Evolutionary conservation across 2,329 filamentous ascomycete genomes (phyloP).

Genomic region (Botryotinia convoluta): DNA sequence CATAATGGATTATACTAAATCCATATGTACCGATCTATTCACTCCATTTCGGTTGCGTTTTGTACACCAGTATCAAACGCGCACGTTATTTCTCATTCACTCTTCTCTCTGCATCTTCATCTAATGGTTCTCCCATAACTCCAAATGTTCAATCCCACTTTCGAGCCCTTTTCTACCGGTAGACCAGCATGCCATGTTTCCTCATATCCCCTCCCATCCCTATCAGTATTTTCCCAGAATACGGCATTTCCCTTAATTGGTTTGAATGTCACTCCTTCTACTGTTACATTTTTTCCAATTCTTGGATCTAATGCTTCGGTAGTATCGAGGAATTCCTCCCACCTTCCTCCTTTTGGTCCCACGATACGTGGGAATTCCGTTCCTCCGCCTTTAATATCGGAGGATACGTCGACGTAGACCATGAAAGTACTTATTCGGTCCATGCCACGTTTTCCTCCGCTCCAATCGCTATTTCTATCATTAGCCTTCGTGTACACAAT

Average conservation of each 20-base stretch:
- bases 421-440: slow-evolving; percentile 57
- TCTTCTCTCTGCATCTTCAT: background rate
- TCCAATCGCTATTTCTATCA: slow-evolving; percentile 58
- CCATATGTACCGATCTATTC: background rate
- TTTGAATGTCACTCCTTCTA: slow-evolving; percentile 54
- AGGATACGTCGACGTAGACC: slow-evolving; percentile 51
- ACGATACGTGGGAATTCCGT: slow-evolving; percentile 57
- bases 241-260: slow-evolving; percentile 57
- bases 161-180: slow-evolving; percentile 53
- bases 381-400: slow-evolving; percentile 52
- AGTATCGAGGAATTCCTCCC: slow-evolving; percentile 59
- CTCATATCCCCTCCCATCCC: slow-evolving; percentile 53
- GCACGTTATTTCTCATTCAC: background rate
- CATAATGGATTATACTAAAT: background rate
- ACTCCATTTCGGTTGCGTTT: background rate
- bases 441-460: slow-evolving; percentile 40
- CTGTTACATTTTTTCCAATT: slow-evolving; percentile 26
- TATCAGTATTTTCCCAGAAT: slow-evolving; percentile 59
- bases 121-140: slow-evolving; percentile 46
- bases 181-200: slow-evolving; percentile 61
- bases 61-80: background rate
- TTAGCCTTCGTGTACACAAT: background rate
- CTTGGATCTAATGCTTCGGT: slow-evolving; percentile 30
- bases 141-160: slow-evolving; percentile 64
- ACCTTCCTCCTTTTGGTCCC: slow-evolving; percentile 42